Conservation (phyloP, 2,329 filamentous ascomycete species). For the Aschersonia sp. region DNA sequence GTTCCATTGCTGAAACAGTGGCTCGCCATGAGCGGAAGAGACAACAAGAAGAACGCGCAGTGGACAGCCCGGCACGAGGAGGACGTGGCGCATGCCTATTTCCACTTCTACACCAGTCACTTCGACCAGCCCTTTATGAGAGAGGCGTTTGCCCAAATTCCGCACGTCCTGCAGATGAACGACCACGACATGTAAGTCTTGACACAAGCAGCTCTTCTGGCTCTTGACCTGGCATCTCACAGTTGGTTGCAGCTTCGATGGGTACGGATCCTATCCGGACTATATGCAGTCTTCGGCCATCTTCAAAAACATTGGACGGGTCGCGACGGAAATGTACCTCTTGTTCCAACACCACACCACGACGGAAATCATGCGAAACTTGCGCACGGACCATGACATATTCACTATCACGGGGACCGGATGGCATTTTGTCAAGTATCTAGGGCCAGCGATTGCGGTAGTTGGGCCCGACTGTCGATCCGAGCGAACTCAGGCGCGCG, state of each 20-base stretch:
- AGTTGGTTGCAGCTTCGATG: constrained; percentile 58
- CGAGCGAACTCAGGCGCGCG: constrained; percentile 77
- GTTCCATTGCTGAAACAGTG: constrained; percentile 88
- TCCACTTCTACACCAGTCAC: constrained; percentile 97
- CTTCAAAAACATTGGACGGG: constrained; percentile 94
- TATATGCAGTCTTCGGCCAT: constrained; percentile 97
- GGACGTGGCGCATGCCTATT: constrained; percentile 90
- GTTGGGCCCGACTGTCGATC: constrained; percentile 86
- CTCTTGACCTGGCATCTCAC: neutral
- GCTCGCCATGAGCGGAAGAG: constrained; percentile 84
- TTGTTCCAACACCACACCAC: constrained; percentile 98
- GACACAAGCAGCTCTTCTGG: neutral
- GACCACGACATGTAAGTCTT: constrained; percentile 89
- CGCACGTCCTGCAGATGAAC: constrained; percentile 82
- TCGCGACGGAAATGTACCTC: constrained; percentile 95
- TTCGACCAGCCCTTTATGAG: constrained; percentile 92
- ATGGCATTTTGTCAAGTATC: constrained; percentile 97
- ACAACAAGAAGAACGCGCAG: constrained; percentile 74
- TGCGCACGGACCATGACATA: constrained; percentile 75
- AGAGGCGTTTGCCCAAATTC: constrained; percentile 95
- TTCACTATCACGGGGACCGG: constrained; percentile 96
- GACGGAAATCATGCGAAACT: constrained; percentile 78
- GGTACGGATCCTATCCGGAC: constrained; percentile 91
- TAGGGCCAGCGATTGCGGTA: constrained; percentile 80
- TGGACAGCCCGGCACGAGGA: constrained; percentile 96